These are phyloP conservation scores for Flaveria bidentis DNA, from an alignment of 129 eudicot genomes.

Conservation along the genomic window DNA sequence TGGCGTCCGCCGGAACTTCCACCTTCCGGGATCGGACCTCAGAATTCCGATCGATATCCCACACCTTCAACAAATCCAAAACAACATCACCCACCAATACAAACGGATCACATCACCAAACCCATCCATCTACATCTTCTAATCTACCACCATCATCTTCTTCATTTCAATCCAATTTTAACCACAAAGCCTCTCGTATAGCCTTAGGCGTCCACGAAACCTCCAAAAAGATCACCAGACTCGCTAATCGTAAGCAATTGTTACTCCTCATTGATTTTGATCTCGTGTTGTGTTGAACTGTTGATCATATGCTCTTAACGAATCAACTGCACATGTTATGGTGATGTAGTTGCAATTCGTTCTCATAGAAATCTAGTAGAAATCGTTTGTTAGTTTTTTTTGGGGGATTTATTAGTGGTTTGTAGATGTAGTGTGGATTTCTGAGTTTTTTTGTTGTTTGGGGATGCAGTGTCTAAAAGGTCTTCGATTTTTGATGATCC, in stretches of 20 bases:
- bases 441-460: conserved; percentile 18
- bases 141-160: conserved; percentile 28
- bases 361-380: not conserved
- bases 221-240: conserved; percentile 56
- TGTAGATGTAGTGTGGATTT: not conserved
- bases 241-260: conserved; percentile 42
- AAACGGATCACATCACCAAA: conserved; percentile 31
- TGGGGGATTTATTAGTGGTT: not conserved
- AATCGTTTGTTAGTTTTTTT: not conserved
- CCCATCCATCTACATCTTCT: conserved; percentile 35
- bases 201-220: conserved; percentile 71
- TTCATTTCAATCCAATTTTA: conserved; percentile 62
- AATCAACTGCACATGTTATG: not conserved
- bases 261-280: not conserved
- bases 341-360: not conserved
- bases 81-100: conserved; percentile 34
- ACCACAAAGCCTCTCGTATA: conserved; percentile 64
- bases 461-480: conserved; percentile 64
- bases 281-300: not conserved
- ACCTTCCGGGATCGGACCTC: conserved; percentile 77
- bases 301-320: conserved; percentile 15
- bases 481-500: conserved; percentile 85
- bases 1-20: conserved; percentile 57
- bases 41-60: conserved; percentile 60
- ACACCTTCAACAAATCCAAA: conserved; percentile 57